These are phyloP conservation scores for Colletotrichum sp. DNA, from an alignment of 2,329 filamentous ascomycete species.

Conservation along the genomic window DNA sequence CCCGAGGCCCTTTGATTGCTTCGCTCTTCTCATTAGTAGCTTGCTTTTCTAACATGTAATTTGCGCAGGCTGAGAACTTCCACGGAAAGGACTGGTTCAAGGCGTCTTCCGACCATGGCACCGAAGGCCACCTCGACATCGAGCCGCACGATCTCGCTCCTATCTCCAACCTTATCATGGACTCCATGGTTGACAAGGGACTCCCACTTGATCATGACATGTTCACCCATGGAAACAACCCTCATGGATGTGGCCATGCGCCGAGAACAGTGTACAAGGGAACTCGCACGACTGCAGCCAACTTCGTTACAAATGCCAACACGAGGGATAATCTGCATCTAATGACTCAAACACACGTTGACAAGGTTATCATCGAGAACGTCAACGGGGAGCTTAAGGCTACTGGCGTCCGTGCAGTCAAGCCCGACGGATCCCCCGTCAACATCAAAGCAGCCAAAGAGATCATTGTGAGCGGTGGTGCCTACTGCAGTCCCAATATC, in stretches of 20 bases:
- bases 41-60: background rate
- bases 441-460: conserved; percentile 41
- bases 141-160: conserved; percentile 64
- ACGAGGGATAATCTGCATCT: conserved; percentile 50
- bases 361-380: conserved; percentile 52
- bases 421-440: conserved; percentile 38
- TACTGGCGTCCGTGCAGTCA: conserved; percentile 44
- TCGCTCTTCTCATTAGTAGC: background rate
- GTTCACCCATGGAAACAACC: conserved; percentile 55
- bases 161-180: conserved; percentile 58
- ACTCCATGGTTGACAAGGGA: conserved; percentile 60
- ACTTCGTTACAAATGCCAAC: conserved; percentile 50
- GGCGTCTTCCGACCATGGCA: conserved; percentile 52
- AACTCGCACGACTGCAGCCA: conserved; percentile 56
- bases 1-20: background rate
- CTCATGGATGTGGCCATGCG: conserved; percentile 61
- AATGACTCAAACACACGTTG: conserved; percentile 52
- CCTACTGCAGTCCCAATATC: conserved; percentile 57
- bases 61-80: conserved; percentile 58
- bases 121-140: conserved; percentile 56
- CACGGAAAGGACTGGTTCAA: conserved; percentile 63
- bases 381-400: conserved; percentile 42
- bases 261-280: conserved; percentile 58
- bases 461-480: conserved; percentile 49
- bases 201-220: conserved; percentile 62